Percentiles rank a stretch among this genome's conserved stretches.
These are phyloP conservation scores for Gamarada debralockiae DNA, from an alignment of 495 filamentous ascomycete species.

Conservation along the genomic window DNA sequence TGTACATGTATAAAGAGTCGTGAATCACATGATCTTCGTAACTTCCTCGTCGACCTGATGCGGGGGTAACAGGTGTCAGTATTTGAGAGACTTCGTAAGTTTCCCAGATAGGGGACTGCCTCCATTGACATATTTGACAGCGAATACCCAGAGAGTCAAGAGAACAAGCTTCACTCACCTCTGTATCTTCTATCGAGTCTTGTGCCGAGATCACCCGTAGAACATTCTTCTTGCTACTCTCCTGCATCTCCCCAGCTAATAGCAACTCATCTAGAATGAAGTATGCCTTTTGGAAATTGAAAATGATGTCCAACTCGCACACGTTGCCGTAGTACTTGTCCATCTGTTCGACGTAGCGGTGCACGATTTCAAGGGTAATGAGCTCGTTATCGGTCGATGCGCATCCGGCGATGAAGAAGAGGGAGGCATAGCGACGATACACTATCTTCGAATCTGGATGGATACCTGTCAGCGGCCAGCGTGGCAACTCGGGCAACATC, in stretches of 20 bases:
- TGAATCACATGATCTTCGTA: constrained; percentile 88
- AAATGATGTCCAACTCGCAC: constrained; percentile 62
- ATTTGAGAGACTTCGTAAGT: constrained; percentile 24
- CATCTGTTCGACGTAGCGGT: constrained; percentile 99
- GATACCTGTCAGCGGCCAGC: constrained; percentile 2
- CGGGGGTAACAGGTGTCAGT: constrained; percentile 51
- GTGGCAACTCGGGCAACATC: background rate
- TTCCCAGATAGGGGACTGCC: constrained; percentile 2
- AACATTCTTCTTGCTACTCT: constrained; percentile 99
- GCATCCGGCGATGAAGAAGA: constrained; percentile 99
- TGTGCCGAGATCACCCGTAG: constrained; percentile 91
- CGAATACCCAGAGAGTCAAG: background rate
- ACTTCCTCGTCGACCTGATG: constrained; percentile 92
- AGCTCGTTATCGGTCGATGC: constrained; percentile 94
- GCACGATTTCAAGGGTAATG: constrained; percentile 96
- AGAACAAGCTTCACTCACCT: constrained; percentile 61
- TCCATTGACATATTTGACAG: background rate
- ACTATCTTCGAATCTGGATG: constrained; percentile 91
- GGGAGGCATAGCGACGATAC: constrained; percentile 96
- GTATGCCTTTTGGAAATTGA: constrained; percentile 99
- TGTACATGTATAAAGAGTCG: constrained; percentile 7
- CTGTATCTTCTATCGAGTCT: constrained; percentile 93
- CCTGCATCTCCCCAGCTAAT: constrained; percentile 94
- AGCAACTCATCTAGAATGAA: constrained; percentile 97
- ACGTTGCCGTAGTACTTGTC: constrained; percentile 99